Conservation (phyloP, 1,284 basidiomycete genomes). For the Rhodotorula sp. region DNA sequence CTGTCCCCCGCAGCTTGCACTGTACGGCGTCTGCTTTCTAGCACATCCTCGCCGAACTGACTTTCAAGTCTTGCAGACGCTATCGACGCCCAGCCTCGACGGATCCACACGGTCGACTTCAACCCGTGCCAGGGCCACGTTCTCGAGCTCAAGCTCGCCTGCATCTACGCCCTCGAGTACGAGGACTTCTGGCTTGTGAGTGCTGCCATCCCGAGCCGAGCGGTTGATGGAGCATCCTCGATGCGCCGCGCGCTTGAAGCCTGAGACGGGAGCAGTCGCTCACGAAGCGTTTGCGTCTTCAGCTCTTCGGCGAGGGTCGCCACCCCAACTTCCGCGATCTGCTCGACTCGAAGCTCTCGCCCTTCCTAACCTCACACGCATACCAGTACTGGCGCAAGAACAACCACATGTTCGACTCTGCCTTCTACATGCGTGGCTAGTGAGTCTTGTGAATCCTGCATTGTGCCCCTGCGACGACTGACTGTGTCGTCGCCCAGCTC, state of each 20-base stretch:
- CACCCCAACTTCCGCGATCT: constrained; percentile 64
- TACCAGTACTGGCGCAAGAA: constrained; percentile 75
- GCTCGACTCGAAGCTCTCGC: constrained; percentile 67
- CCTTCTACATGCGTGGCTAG: constrained; percentile 74
- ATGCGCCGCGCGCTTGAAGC: too few relatives aligned
- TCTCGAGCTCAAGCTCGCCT: constrained; percentile 55
- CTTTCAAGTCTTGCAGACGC: constrained; percentile 54
- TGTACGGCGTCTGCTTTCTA: constrained; percentile 44
- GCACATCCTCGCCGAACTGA: neutral
- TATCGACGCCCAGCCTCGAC: constrained; percentile 60
- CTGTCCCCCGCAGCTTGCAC: constrained; percentile 54
- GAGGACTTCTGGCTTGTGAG: constrained; percentile 63
- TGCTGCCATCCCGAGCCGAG: too few relatives aligned
- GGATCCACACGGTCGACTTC: constrained; percentile 51
- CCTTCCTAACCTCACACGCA: constrained; percentile 69
- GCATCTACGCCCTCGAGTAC: constrained; percentile 63
- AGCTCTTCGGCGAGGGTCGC: constrained; percentile 67
- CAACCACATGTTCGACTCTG: constrained; percentile 61
- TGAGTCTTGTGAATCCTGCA: constrained; percentile 62
- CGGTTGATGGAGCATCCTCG: too few relatives aligned
- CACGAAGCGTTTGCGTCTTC: neutral
- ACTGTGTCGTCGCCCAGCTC: constrained; percentile 4
- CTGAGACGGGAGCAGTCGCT: too few relatives aligned
- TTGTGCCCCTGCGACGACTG: neutral
- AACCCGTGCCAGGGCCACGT: constrained; percentile 57